phyloP scores from a whole-genome alignment of 2,329 filamentous ascomycete genomes.

The Alternaria sp. region DNA sequence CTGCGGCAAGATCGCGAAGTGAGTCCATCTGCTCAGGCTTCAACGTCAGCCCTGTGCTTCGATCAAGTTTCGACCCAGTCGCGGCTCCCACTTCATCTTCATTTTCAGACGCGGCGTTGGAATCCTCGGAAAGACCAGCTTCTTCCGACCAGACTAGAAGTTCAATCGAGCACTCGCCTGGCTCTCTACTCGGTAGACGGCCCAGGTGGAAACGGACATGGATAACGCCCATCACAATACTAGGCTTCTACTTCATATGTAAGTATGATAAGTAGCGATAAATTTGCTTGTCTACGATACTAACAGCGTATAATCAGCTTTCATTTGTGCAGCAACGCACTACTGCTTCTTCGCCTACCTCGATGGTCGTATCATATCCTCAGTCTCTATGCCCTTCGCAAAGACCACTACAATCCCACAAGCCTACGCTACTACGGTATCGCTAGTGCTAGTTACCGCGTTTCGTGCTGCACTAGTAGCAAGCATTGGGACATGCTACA shows the following conservation, averaged over 20 bases:
- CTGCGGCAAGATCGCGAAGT: fast-evolving
- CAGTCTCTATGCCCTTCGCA: not conserved
- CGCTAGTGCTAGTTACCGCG: not conserved
- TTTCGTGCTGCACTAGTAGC: not conserved
- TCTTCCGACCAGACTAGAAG: not conserved
- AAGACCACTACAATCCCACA: not conserved
- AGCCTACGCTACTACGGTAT: not conserved
- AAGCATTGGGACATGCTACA: not conserved
- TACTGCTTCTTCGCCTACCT: not conserved
- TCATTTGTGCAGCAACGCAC: not conserved
- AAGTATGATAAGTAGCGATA: not conserved
- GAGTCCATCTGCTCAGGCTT: not conserved
- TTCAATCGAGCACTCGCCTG: not conserved
- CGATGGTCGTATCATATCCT: not conserved
- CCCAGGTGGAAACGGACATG: not conserved
- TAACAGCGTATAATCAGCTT: not conserved
- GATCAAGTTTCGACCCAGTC: not conserved
- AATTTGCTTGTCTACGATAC: fast-evolving
- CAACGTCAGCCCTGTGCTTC: not conserved
- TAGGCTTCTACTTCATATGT: not conserved
- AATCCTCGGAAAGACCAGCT: fast-evolving
- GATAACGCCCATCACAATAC: not conserved
- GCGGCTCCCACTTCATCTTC: not conserved
- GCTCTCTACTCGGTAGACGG: not conserved
- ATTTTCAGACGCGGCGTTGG: not conserved